Conservation (phyloP, 148 eudicot species). For the Chenopodium formosanum region DNA sequence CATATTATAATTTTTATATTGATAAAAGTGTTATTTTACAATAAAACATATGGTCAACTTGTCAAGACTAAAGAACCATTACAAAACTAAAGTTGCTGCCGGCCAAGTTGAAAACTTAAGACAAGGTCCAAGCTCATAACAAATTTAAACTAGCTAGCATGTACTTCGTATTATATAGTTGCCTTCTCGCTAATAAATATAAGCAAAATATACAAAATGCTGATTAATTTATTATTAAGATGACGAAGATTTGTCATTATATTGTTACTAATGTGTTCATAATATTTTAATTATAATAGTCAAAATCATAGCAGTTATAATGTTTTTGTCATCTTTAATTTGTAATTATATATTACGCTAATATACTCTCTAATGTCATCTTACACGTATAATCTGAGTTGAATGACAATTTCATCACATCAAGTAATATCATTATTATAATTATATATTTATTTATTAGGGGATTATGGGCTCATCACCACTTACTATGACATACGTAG, state of each 20-base stretch:
- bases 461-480: too few species aligned
- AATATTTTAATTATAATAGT: not conserved
- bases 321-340: not conserved
- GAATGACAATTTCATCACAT: not conserved
- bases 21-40: too few species aligned
- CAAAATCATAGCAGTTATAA: conserved; percentile 17
- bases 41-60: not conserved
- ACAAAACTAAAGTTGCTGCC: not conserved
- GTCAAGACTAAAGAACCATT: not conserved
- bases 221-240: not conserved
- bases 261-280: not conserved
- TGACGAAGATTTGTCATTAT: not conserved
- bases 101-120: conserved; percentile 1
- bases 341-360: not conserved
- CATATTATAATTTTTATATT: too few species aligned
- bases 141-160: not conserved
- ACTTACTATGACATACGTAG: too few species aligned
- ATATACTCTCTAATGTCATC: not conserved
- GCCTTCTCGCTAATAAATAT: not conserved
- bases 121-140: conserved; percentile 9
- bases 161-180: not conserved
- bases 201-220: not conserved
- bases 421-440: too few species aligned
- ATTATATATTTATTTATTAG: too few species aligned
- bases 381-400: not conserved